Base-by-base conservation (phyloP, 305 asterid genomes). In the Solanum hybrid region DNA sequence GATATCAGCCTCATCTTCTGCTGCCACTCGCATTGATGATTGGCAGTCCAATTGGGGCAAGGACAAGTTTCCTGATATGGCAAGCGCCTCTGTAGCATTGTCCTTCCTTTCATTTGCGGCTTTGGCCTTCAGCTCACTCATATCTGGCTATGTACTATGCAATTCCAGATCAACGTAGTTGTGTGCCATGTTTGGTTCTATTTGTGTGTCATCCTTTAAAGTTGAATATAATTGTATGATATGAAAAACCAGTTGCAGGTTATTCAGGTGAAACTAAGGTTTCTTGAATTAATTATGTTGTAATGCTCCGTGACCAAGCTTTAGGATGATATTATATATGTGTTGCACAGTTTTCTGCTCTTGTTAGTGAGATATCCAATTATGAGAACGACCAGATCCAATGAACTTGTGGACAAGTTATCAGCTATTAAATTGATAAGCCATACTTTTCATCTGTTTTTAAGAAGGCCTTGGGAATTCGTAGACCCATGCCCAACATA, bases 1-100 rank as follows among this genome's bases (percentile, higher is more conserved):
- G 87, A 92, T 97, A 90, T 97, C 99, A 1, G 97, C 99, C 29
- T 96, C 99, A 86, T 97, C 99, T 69, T 96, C 99, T 6, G 95
- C 98, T 38, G 88, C 95, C 32, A 94, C 95, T 31, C 95, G 98
- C 75, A 90, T 96, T 7, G 95, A 94, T 4, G 98, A 97, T 90
- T 97, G 98, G 99, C 92, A 94, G 89, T 91, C 89, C 14, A 95
- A 96, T 66, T 97, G 98, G 98, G 99, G 99, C 64, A 92, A 92
- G 66, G 99, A 97, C 92, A 95, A 92, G 94, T 97, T 97, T 89
- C 97, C 98, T 22, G 93, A 95, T 89, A 90, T 97, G 95, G 99
- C 98, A 66, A 95, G 92, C 8, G 93, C 94, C 73, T 95, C 99
- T 0, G 93, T 97, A 85, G 91, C 98, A 2, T 92, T 93, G 94